A percentile compares a stretch with the other conserved stretches of the same genome.
phyloP scores from a whole-genome alignment of 2,329 filamentous ascomycete genomes.

The Calonectria leucothoes region DNA sequence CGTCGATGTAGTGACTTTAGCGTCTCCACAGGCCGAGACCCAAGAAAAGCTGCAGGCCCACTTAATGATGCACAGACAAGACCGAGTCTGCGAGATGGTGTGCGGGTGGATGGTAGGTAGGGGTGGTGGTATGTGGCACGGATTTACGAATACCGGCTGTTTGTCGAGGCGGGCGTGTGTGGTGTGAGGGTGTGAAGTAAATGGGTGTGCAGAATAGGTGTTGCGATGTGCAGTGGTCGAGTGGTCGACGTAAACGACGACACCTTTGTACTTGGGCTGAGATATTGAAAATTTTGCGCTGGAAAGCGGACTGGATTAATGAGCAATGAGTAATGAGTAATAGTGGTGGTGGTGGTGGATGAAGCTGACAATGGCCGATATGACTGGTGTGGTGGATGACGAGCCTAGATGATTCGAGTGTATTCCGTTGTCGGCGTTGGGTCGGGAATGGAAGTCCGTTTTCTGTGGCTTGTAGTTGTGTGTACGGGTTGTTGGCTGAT shows the following conservation, averaged over 20 bases:
- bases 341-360: conserved; percentile 5
- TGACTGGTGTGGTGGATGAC: conserved; percentile 17
- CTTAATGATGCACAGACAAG: conserved; percentile 28
- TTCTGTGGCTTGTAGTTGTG: conserved; percentile 4
- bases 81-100: conserved; percentile 21
- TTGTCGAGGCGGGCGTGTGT: background rate
- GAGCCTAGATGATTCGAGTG: conserved; percentile 16
- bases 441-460: background rate
- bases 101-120: background rate
- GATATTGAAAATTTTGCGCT: background rate
- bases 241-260: background rate
- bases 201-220: conserved; percentile 5
- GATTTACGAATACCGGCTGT: conserved; percentile 8
- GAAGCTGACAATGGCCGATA: background rate
- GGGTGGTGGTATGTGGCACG: conserved; percentile 11
- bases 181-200: background rate
- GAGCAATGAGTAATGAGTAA: conserved; percentile 23
- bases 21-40: conserved; percentile 24
- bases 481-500: background rate
- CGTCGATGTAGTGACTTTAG: conserved; percentile 15
- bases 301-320: background rate
- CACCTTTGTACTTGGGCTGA: conserved; percentile 7
- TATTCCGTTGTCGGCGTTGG: conserved; percentile 22
- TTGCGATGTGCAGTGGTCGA: conserved; percentile 7
- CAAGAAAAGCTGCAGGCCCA: conserved; percentile 23